A percentile compares a stretch with the other conserved stretches of the same genome.
These are phyloP conservation scores for Helicocarpus griseus DNA, from an alignment of 2,329 filamentous ascomycete species.

Conservation along the genomic window DNA sequence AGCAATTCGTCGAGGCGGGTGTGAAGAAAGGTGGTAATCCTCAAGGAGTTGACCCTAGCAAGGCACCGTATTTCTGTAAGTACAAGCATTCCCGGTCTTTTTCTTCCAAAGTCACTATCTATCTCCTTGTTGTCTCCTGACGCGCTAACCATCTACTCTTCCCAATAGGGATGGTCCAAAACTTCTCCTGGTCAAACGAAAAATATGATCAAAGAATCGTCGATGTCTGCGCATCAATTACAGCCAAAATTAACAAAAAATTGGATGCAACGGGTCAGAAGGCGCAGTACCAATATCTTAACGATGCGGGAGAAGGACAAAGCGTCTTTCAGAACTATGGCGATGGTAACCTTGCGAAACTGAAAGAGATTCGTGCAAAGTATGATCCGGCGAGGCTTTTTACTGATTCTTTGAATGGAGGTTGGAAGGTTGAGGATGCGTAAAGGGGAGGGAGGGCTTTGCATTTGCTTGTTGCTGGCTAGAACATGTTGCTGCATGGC, in stretches of 20 bases:
- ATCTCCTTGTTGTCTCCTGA: not conserved
- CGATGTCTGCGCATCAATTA: not conserved
- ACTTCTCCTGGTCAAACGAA: constrained; percentile 3
- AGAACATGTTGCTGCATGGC: too few relatives aligned
- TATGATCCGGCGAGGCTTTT: constrained; percentile 32
- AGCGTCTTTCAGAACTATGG: constrained; percentile 20
- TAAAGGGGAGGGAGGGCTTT: not conserved
- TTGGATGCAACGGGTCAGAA: not conserved
- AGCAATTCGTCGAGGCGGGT: constrained; percentile 1
- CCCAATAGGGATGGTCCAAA: not conserved
- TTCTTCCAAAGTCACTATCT: not conserved
- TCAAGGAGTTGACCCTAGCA: not conserved
- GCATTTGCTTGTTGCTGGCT: too few relatives aligned
- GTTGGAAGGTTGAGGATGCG: constrained; percentile 6
- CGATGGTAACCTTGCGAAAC: constrained; percentile 18
- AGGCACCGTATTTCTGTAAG: constrained; percentile 5
- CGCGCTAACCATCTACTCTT: not conserved
- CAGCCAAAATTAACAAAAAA: not conserved
- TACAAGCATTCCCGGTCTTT: not conserved
- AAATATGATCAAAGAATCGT: not conserved
- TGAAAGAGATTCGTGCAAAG: constrained; percentile 22
- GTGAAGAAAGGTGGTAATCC: constrained; percentile 1
- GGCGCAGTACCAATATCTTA: not conserved
- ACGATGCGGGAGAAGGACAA: not conserved
- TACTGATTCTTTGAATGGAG: constrained; percentile 27